Evolutionary conservation across 2,329 filamentous ascomycete species (phyloP), one percentile per base, ranked within the genome.

Genomic region (Microdochium paspali): DNA sequence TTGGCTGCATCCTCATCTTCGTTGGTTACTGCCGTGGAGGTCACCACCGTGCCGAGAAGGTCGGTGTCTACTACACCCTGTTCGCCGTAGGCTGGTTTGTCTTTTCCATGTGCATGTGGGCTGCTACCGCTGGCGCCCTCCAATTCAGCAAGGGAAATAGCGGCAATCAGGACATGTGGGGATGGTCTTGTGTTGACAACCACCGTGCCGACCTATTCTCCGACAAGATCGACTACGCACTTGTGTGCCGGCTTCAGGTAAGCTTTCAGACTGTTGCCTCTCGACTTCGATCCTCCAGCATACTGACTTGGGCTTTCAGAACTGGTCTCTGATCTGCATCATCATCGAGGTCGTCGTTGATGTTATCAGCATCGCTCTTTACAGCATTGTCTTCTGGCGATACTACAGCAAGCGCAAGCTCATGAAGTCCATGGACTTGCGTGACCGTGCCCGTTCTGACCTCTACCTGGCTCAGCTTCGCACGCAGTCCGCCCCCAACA

Each of bases 401-500:
- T 94, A 95, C 77, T 95, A 90, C 80, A 90, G 87, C 56, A 98
- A 97, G 79, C 86, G 89, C 65, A 86, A 87, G 64, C 87, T 98
- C 53, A 84, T 86, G 69, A 97, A 96, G 77, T 90, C 90, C 53
- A 98, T 98, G 93, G 87, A 95, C 64, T 75, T 87, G 63, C 89
- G 93, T 58, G 93, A 98, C 75, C 86, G 87, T 62, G 93, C 93
- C 54, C 87, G 93, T 53, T 91, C 87, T 51, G 90, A 97, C 65
- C 80, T 98, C 54, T 97, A 97, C 73, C 87, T 97, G 53, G 90
- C 85, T 47, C 85, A 89, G 65, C 80, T 90, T 39, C 84, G 84
- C 56, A 73, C 81, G 20, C 90, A 97, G 70, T 95, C 90, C 24
- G 90, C 90, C 4, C 91, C 91, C 56, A 96, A 96, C 74, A 96